phyloP scores from a whole-genome alignment of 352 stramenopile species.

The Peronospora belbahrii region DNA sequence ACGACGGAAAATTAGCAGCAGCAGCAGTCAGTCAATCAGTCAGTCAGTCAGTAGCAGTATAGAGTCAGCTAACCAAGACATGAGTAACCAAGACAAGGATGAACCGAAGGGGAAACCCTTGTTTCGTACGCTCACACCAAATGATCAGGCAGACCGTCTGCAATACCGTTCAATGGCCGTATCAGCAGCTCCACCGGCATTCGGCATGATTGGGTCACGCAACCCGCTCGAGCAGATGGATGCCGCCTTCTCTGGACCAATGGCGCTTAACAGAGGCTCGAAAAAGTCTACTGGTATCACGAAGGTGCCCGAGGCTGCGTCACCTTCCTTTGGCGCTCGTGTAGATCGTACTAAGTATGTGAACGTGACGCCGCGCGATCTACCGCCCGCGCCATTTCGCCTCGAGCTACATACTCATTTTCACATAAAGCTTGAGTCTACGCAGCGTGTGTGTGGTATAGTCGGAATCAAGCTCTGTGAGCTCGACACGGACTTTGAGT shows the following conservation, averaged over 20 bases:
- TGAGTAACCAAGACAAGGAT: conserved; percentile 33
- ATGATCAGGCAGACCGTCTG: conserved; percentile 38
- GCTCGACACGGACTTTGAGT: conserved; percentile 78
- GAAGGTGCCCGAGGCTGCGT: conserved; percentile 22
- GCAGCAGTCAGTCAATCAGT: no score
- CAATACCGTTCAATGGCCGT: conserved; percentile 60
- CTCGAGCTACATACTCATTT: conserved; percentile 85
- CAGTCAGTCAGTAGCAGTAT: not conserved
- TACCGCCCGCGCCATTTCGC: conserved; percentile 72
- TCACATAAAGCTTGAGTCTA: conserved; percentile 69
- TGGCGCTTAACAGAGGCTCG: conserved; percentile 31
- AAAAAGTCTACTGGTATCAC: conserved; percentile 27
- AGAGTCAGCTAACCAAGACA: conserved; percentile 4
- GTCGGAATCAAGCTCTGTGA: conserved; percentile 78
- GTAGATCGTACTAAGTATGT: conserved; percentile 75
- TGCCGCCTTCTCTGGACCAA: conserved; percentile 33
- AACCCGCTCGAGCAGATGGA: conserved; percentile 24
- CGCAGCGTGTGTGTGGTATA: conserved; percentile 67
- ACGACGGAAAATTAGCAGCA: no score
- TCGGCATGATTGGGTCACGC: conserved; percentile 32
- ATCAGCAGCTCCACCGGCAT: conserved; percentile 27
- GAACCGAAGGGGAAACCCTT: conserved; percentile 70
- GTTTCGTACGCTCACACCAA: conserved; percentile 33
- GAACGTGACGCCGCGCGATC: conserved; percentile 47
- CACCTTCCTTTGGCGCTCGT: conserved; percentile 46